These are phyloP conservation scores for Calycina herbarum DNA, from an alignment of 2,329 filamentous ascomycete species.

Conservation along the genomic window DNA sequence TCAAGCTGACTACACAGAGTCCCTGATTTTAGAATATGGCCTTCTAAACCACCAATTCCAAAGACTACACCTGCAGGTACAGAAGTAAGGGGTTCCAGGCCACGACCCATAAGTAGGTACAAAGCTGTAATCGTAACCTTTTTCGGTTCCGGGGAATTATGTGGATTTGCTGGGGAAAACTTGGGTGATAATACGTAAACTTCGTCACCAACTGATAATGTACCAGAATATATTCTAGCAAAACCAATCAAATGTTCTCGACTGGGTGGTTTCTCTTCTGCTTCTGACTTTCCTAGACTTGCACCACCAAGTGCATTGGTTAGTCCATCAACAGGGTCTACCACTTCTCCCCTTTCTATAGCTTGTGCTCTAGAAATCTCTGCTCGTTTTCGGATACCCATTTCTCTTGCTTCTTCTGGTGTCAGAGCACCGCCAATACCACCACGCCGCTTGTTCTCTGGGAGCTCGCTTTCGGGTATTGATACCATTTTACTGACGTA, in stretches of 20 bases:
- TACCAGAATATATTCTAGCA: constrained; percentile 89
- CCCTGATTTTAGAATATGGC: constrained; percentile 91
- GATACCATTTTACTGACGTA: constrained; percentile 99
- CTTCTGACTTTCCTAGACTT: constrained; percentile 55
- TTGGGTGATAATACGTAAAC: constrained; percentile 92
- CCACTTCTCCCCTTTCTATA: constrained; percentile 27
- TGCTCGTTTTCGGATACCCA: constrained; percentile 84
- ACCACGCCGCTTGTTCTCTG: constrained; percentile 74
- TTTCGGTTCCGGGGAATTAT: constrained; percentile 70
- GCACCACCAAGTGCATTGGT: constrained; percentile 60
- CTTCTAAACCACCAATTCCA: constrained; percentile 88
- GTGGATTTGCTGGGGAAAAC: constrained; percentile 78
- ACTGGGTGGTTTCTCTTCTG: constrained; percentile 62
- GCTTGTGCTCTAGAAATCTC: constrained; percentile 79
- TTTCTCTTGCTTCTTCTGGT: constrained; percentile 84
- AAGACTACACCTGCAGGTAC: constrained; percentile 95
- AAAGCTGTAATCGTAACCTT: constrained; percentile 84
- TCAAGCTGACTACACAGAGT: constrained; percentile 87
- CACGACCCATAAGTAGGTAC: constrained; percentile 94
- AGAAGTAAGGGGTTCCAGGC: constrained; percentile 75
- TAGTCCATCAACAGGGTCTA: constrained; percentile 45
- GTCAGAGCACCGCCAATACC: constrained; percentile 71
- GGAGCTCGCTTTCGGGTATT: constrained; percentile 86
- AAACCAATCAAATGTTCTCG: constrained; percentile 92
- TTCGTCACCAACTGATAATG: constrained; percentile 82